A percentile compares a stretch with the other conserved stretches of the same genome.
Conservation (phyloP, 2,329 filamentous ascomycete genomes). For the Aspergillus glaucus region DNA sequence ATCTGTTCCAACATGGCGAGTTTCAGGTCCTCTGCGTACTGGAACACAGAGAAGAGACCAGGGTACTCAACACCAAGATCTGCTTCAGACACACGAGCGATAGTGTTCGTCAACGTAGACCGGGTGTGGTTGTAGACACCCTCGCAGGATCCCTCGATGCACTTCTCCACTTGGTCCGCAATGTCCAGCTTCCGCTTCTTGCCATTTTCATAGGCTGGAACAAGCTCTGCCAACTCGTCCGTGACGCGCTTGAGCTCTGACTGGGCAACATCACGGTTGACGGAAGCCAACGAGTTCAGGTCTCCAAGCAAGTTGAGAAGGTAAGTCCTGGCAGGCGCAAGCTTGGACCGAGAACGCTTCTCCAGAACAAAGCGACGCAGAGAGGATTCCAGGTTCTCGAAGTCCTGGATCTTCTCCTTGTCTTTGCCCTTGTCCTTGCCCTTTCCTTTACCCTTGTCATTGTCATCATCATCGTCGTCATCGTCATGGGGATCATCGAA, state of each 20-base stretch:
- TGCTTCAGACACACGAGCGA: slow-evolving; percentile 66
- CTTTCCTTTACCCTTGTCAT: slow-evolving; percentile 47
- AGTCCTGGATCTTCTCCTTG: slow-evolving; percentile 83
- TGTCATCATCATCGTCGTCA: slow-evolving; percentile 46
- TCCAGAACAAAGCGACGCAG: slow-evolving; percentile 89
- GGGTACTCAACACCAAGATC: slow-evolving; percentile 81
- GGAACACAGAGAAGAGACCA: slow-evolving; percentile 75
- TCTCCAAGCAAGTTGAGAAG: slow-evolving; percentile 89
- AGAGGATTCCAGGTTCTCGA: slow-evolving; percentile 82
- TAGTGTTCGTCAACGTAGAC: slow-evolving; percentile 65
- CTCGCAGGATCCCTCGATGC: slow-evolving; percentile 77
- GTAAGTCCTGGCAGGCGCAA: slow-evolving; percentile 93
- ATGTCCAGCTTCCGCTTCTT: slow-evolving; percentile 74
- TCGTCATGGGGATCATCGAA: slow-evolving; percentile 51
- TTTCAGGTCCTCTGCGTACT: slow-evolving; percentile 90
- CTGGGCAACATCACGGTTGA: slow-evolving; percentile 82
- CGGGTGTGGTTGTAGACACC: slow-evolving; percentile 82
- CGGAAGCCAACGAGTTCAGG: slow-evolving; percentile 70
- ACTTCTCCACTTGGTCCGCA: slow-evolving; percentile 70
- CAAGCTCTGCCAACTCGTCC: slow-evolving; percentile 71
- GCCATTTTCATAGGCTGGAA: slow-evolving; percentile 78
- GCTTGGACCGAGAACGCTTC: slow-evolving; percentile 88
- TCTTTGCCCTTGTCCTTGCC: slow-evolving; percentile 84
- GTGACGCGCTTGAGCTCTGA: slow-evolving; percentile 78
- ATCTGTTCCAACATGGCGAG: slow-evolving; percentile 87